phyloP scores from a whole-genome alignment of 2,329 filamentous ascomycete genomes.

The Tolypocladium ovalisporum region DNA sequence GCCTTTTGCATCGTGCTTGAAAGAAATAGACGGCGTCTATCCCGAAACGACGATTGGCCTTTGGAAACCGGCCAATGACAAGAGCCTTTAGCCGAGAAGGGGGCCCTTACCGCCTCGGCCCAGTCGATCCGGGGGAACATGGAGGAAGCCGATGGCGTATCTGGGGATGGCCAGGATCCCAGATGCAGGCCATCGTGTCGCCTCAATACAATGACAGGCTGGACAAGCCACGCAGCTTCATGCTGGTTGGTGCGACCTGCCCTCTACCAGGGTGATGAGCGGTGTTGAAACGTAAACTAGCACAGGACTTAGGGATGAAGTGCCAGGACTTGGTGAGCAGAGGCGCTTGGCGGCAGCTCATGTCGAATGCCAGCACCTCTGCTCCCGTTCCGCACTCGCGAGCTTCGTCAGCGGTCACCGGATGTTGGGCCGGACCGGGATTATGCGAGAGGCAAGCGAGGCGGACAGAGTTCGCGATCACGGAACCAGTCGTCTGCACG shows the following conservation, averaged over 20 bases:
- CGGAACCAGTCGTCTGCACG: not conserved
- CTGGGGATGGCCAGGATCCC: slow-evolving; percentile 1
- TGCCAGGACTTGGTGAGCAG: not conserved
- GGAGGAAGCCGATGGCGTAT: slow-evolving; percentile 1
- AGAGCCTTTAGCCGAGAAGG: slow-evolving; percentile 3
- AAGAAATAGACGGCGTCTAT: not conserved
- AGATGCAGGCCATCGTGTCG: slow-evolving; percentile 4
- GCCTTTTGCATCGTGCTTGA: not conserved
- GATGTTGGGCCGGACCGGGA: not conserved
- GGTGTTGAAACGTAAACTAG: not conserved
- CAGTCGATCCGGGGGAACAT: slow-evolving; percentile 2
- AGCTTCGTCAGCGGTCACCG: not conserved
- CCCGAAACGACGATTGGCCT: not conserved
- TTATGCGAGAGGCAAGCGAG: slow-evolving; percentile 1
- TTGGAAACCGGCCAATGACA: slow-evolving; percentile 3
- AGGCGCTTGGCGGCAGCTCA: not conserved
- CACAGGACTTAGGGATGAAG: not conserved
- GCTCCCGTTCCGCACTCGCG: not conserved
- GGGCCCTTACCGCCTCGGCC: slow-evolving; percentile 1
- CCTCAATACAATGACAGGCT: not conserved
- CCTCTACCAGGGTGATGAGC: slow-evolving; percentile 1
- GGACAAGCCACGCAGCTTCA: slow-evolving; percentile 3
- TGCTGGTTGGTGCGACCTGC: slow-evolving; percentile 7
- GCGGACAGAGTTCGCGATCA: not conserved
- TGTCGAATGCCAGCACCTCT: not conserved